A percentile compares a stretch with the other conserved stretches of the same genome.
Conservation (phyloP, 1,139 yeast species). For the Zygosaccharomyces sapae region DNA sequence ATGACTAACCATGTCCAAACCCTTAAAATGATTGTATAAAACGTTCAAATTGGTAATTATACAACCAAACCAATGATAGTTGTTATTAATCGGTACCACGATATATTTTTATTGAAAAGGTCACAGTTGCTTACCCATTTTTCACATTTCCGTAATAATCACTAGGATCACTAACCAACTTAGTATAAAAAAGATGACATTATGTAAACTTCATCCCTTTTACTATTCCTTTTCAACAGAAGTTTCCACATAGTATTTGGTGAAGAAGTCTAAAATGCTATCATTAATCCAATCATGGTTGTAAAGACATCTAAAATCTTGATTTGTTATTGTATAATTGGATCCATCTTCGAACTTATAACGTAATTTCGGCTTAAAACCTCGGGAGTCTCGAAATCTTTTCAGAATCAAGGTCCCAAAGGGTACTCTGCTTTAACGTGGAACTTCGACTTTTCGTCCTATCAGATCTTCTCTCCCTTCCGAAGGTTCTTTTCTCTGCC, state of each 20-base stretch:
- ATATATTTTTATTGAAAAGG: conserved; percentile 58
- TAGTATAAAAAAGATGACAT: conserved; percentile 83
- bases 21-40: conserved; percentile 14
- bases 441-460: conserved; percentile 13
- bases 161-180: conserved; percentile 44
- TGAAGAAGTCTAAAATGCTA: conserved; percentile 65
- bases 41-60: conserved; percentile 49
- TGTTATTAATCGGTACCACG: conserved; percentile 78
- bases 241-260: conserved; percentile 51
- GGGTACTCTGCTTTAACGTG: conserved; percentile 10
- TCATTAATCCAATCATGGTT: conserved; percentile 77
- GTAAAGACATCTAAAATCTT: conserved; percentile 65
- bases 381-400: conserved; percentile 51
- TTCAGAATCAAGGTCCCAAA: conserved; percentile 33
- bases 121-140: conserved; percentile 78
- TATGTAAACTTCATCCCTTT: conserved; percentile 47
- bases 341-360: conserved; percentile 48
- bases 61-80: conserved; percentile 85
- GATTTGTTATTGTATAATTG: conserved; percentile 48
- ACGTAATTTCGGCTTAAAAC: conserved; percentile 50
- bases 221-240: conserved; percentile 29
- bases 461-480: conserved; percentile 8
- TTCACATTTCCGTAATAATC: conserved; percentile 61
- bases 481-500: conserved; percentile 6
- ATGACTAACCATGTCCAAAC: conserved; percentile 5